Base-by-base conservation (phyloP, 1,284 basidiomycete genomes). In the Leccinum angustisporum region DNA sequence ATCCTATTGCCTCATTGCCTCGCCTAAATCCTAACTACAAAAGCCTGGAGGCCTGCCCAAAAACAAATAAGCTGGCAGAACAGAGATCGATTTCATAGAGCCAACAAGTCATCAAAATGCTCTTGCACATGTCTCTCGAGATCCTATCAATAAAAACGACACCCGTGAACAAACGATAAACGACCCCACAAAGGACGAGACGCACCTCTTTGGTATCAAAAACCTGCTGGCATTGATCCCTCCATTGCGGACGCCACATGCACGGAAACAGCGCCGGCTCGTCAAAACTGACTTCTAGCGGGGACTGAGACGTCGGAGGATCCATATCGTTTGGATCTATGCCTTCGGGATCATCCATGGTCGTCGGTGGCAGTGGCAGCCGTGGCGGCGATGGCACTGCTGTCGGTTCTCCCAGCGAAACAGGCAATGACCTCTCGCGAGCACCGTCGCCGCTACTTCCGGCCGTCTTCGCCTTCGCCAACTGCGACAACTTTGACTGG, bases 151-250 rank as follows among this genome's bases (percentile, higher is more conserved):
- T 43, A 43, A 43, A 43, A 18, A 5, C 10, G 40, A 10, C 5
- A 43, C 3, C 11, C 10, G 14, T 13, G 36, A 5, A 14, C 6
- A 6, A 14, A 1, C 25, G 16, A 11, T 69, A 2, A 70, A 30
- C 16, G 14, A 31, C 16, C n/a, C 54, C 25, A 40, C 52, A 6
- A 5, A 6, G 9, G 11, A 38, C 4, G n/a, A 40, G 38, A 54
- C 70, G 9, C 48, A 74, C 72, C 73, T 73, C 75, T 52, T 67
- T 75, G 58, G 69, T 55, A 58, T 73, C 72, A 46, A 76, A 73
- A 4, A 60, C 18, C 7, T 66, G 65, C 27, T 60, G 70, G 40
- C 72, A 73, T 54, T 66, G 75, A 6, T 74, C 71, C 54, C 68
- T 65, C 61, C 63, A 65, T 3, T 69, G 55, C 11, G 71, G 66